Base-by-base conservation (phyloP, 768 basidiomycete genomes). In the Boletellus ananas region DNA sequence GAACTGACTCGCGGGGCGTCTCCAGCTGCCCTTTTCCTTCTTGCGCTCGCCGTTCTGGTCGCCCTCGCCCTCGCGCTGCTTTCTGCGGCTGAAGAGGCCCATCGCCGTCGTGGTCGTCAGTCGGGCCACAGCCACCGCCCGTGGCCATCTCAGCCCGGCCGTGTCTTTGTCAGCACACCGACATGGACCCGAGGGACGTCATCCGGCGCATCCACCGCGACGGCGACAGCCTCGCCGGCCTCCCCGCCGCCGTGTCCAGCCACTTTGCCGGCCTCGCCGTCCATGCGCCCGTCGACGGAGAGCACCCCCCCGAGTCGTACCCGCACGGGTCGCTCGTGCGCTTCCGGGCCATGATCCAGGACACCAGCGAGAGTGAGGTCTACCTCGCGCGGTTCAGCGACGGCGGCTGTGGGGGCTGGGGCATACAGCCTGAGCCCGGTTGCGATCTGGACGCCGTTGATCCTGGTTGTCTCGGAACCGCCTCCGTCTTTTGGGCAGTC, bases 21-120 rank as follows among this genome's bases (percentile, higher is more conserved):
- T 78, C 91, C 90, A 93, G 61, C 79, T 84, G 46, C 85, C 85
- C 75, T 93, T 94, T 59, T 90, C 86, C 72, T 87, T 90, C 72
- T 84, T 85, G 43, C 74, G 72, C 46, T 81, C 80, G 20, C 68
- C 66, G 3, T 73, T 68, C 43, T 72, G 71, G 60, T 78, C 76
- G 37, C 64, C 42, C 44, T 70, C 64, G 50, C 68, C 69, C 29
- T 54, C 61, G 45, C 58, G 65, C 49, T 55, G 66, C 46, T 69
- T 75, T 64, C 75, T 83, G 61, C 83, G 74, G 55, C 66, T 83
- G 72, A 84, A 83, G 34, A 84, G 72, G 45, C 72, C 75, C 83
- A 84, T 83, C 38, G 58, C 55, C 33, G 61, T 50, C 29, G 17
- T 29, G 9, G 29, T 11, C 11, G n/a, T n/a, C n/a, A n/a, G n/a